Conservation (phyloP, 805 yeast species). For the Saturnispora hagleri region DNA sequence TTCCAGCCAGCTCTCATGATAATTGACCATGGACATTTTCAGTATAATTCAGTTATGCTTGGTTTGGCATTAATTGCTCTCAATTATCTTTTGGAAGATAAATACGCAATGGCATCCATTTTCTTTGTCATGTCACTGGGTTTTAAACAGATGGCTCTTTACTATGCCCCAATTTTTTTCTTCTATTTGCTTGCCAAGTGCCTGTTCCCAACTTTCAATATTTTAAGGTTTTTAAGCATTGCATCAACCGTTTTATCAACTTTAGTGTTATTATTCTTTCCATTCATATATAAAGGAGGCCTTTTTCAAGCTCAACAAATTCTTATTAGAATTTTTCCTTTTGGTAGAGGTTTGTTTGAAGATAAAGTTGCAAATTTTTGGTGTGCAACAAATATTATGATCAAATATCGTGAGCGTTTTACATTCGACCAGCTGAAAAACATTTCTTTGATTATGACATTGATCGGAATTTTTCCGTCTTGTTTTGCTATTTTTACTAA, state of each 20-base stretch:
- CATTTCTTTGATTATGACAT: conserved; percentile 46
- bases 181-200: conserved; percentile 60
- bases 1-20: conserved; percentile 76
- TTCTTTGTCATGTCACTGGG: conserved; percentile 71
- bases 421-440: conserved; percentile 49
- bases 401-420: conserved; percentile 58
- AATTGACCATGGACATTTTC: conserved; percentile 96
- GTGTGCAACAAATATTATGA: conserved; percentile 80
- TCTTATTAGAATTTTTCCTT: conserved; percentile 73
- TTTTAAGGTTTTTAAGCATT: conserved; percentile 51
- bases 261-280: conserved; percentile 43
- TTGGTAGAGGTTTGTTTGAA: conserved; percentile 87
- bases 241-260: conserved; percentile 56
- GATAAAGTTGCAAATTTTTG: conserved; percentile 96
- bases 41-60: conserved; percentile 88
- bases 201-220: conserved; percentile 32
- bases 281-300: conserved; percentile 45
- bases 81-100: conserved; percentile 53
- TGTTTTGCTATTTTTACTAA: conserved; percentile 39
- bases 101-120: conserved; percentile 57
- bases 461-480: conserved; percentile 47
- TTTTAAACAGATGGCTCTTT: conserved; percentile 93
- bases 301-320: conserved; percentile 47
- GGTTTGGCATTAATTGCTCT: conserved; percentile 71
- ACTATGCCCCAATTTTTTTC: conserved; percentile 85